Evolutionary conservation across 2,329 filamentous ascomycete species (phyloP).

Genomic region (Fusarium mundagurra): DNA sequence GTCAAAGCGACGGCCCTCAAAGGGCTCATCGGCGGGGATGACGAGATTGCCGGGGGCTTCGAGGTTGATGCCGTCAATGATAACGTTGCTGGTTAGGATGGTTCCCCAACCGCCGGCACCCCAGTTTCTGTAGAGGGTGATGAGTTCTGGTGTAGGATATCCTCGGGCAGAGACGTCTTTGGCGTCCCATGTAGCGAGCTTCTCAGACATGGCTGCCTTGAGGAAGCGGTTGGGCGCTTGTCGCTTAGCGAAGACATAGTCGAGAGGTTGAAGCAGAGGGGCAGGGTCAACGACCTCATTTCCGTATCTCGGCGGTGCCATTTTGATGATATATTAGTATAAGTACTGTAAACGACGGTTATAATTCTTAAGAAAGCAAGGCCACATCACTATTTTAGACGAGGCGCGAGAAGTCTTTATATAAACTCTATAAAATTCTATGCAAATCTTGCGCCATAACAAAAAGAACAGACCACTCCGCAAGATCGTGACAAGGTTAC

Average conservation of each 20-base stretch:
- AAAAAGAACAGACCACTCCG: neutral
- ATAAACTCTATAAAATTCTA: neutral
- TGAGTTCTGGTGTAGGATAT: slow-evolving; percentile 20
- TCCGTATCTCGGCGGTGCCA: slow-evolving; percentile 20
- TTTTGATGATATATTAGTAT: neutral
- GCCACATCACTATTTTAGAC: neutral
- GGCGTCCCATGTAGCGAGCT: slow-evolving; percentile 23
- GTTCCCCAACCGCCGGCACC: slow-evolving; percentile 25
- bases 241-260: slow-evolving; percentile 20
- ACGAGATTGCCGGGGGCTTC: slow-evolving; percentile 21
- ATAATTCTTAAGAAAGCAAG: neutral
- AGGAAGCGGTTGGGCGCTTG: slow-evolving; percentile 27
- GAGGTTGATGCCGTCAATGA: slow-evolving; percentile 22
- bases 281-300: slow-evolving; percentile 20
- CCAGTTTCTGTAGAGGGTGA: slow-evolving; percentile 27
- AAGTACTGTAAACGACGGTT: rapidly evolving
- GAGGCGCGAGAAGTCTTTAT: neutral
- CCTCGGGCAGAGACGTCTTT: slow-evolving; percentile 28
- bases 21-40: slow-evolving; percentile 5
- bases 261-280: slow-evolving; percentile 21
- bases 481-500: neutral
- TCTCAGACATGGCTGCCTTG: slow-evolving; percentile 32
- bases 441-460: neutral
- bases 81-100: slow-evolving; percentile 24
- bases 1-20: slow-evolving; percentile 23